Conservation (phyloP, 2,329 filamentous ascomycete genomes). For the Colletotrichum shisoi region DNA sequence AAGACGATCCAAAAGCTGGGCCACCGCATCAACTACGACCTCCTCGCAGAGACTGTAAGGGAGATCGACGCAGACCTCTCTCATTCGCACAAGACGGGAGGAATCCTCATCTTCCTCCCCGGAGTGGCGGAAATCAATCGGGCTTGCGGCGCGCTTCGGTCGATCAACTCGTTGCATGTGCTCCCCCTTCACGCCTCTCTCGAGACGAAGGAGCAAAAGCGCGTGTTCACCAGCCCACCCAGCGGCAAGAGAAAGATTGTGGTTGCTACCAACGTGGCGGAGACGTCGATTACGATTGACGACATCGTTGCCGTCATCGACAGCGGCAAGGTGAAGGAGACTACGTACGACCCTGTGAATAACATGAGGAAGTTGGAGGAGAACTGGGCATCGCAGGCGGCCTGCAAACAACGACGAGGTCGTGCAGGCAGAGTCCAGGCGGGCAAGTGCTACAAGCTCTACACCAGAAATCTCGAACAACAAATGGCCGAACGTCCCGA, state of each 20-base stretch:
- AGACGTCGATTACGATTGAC: slow-evolving; percentile 98
- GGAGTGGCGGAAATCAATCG: slow-evolving; percentile 91
- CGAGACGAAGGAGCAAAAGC: slow-evolving; percentile 84
- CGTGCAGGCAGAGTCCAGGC: slow-evolving; percentile 91
- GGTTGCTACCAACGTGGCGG: slow-evolving; percentile 94
- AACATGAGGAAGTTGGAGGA: slow-evolving; percentile 96
- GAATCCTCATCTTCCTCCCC: slow-evolving; percentile 94
- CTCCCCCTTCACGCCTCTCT: slow-evolving; percentile 92
- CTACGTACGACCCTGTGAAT: slow-evolving; percentile 86
- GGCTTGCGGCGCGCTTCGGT: slow-evolving; percentile 72
- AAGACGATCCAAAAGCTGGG: slow-evolving; percentile 77
- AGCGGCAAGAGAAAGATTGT: slow-evolving; percentile 88
- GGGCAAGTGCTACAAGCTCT: slow-evolving; percentile 94
- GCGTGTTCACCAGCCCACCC: slow-evolving; percentile 81
- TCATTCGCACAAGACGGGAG: slow-evolving; percentile 73
- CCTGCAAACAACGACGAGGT: slow-evolving; percentile 92
- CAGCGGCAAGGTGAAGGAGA: slow-evolving; percentile 94
- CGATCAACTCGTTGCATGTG: slow-evolving; percentile 72
- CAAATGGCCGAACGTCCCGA: slow-evolving; percentile 90
- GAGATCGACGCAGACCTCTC: slow-evolving; percentile 80
- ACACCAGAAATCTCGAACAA: slow-evolving; percentile 82
- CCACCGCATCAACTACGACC: slow-evolving; percentile 88
- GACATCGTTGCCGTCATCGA: slow-evolving; percentile 97
- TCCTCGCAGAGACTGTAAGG: slow-evolving; percentile 80
- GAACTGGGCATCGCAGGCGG: slow-evolving; percentile 92